Base-by-base conservation (phyloP, 2,329 filamentous ascomycete species). In the Ascomycota sp. region DNA sequence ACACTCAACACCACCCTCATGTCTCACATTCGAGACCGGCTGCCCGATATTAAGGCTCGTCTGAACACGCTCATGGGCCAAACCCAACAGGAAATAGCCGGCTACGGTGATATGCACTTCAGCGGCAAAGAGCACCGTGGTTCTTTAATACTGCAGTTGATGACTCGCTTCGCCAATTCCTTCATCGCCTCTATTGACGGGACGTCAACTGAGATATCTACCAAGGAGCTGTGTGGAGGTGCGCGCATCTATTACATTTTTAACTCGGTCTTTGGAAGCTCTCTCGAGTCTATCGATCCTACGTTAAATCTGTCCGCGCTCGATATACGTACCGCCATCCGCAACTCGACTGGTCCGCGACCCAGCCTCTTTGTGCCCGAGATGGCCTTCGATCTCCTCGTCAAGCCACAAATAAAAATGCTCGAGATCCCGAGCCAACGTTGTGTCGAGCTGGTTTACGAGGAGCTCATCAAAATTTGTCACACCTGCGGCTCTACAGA, bases 51-150 rank as follows among this genome's bases (percentile, higher is more conserved):
- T 61, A 98, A 98, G 57, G 89, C 89, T 29, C 75, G 89, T 32
- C 65, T 98, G 36, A 98, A 98, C 53, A 98, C 89, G 1, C 61
- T 98, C 30, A 98, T 98, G 89, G 89, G 89, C n/a, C 89, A 98
- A 55, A 95, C 89, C 29, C 89, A 98, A 49, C 89, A 98, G 57
- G 89, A 98, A 52, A 65, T 98, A 33, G 89, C 89, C 26, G 93
- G 86, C 53, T 98, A 98, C 48, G 89, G 89, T 23, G 91, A 95
- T 49, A 92, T 89, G 60, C 80, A 92, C 43, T 98, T 98, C 50
- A 92, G 80, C 38, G 89, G 89, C 43, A 93, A 93, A 52, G 89
- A 95, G 51, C 89, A 98, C 49, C 71, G 86, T 30, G 89, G 89
- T 21, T 93, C 86, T 20, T 65, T 98, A 37, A 93, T 98, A 33